Base-by-base conservation (phyloP, 2,329 filamentous ascomycete species). In the Rhinocladiella similis region DNA sequence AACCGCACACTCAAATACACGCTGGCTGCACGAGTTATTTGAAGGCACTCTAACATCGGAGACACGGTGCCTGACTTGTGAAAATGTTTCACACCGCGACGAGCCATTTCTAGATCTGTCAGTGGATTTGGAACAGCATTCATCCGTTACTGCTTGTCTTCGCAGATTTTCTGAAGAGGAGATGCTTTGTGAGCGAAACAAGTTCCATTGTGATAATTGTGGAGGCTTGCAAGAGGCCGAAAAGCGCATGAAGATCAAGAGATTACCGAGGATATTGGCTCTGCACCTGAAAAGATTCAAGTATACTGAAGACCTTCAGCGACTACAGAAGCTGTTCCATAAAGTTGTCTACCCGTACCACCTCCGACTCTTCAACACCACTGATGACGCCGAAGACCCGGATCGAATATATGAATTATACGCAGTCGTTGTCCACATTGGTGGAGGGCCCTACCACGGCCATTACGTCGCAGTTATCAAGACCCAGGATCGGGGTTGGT, bases 161-260 rank as follows among this genome's bases (percentile, higher is more conserved):
- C 84, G 90, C 57, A 96, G 97, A 67, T 99, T 99, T 68, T 99
- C 94, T 0, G 91, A 94, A 45, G 94, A 97, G 68, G 94, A 99
- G 73, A 97, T 97, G 91, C 82, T 99, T 56, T 97, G 94, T 69
- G 94, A 99, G 75, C 84, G 92, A 59, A 97, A 99, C 78, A 99
- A 99, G 70, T 99, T 99, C 65, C 93, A 99, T 70, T 99, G 94
- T 75, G 94, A 99, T 71, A 92, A 92, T 66, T 99, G 94, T 66
- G 94, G 94, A 51, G 94, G 94, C 2, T 77, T 99, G 53, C 94
- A 99, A 73, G 94, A 99, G 75, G 94, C 94, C 0, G 94, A 99
- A 73, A 99, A 97, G 78, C 85, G 94, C 62, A 99, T 99, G 94
- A 99, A 97, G 79, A 93, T 99, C 66, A 97, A 99, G 77, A 85